Conservation (phyloP, 1,284 basidiomycete species). For the Vanrija sp. region DNA sequence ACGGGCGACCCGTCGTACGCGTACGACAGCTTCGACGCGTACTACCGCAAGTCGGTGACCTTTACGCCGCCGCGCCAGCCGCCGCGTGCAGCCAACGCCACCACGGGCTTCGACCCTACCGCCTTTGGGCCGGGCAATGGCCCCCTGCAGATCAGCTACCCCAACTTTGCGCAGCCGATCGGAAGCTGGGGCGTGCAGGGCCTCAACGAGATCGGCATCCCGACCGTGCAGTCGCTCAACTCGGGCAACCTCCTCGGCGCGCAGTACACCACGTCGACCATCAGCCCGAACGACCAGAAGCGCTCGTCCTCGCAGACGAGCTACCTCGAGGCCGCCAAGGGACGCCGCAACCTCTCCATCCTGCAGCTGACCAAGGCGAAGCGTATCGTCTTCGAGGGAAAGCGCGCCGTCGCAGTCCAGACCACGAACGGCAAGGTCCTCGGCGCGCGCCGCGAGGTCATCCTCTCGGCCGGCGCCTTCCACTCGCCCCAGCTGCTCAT, state of each 20-base stretch:
- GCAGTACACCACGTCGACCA: background rate
- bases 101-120: background rate
- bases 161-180: constrained; percentile 1
- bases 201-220: background rate
- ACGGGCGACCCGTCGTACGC: constrained; percentile 1
- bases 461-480: constrained; percentile 8
- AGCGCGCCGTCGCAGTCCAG: constrained; percentile 1
- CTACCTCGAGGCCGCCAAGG: background rate
- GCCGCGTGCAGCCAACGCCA: background rate
- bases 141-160: constrained; percentile 1
- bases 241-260: constrained; percentile 1
- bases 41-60: background rate
- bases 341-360: background rate
- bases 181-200: background rate
- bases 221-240: background rate
- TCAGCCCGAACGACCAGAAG: background rate
- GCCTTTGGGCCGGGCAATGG: background rate
- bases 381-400: constrained; percentile 1
- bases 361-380: background rate
- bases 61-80: background rate
- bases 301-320: constrained; percentile 1
- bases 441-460: constrained; percentile 2
- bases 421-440: background rate
- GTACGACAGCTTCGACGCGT: background rate
- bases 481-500: constrained; percentile 6